Percentiles rank a stretch among this genome's conserved stretches.
Evolutionary conservation across 1,284 basidiomycete species (phyloP).

Genomic region (Cutaneotrichosporon daszewskae): DNA sequence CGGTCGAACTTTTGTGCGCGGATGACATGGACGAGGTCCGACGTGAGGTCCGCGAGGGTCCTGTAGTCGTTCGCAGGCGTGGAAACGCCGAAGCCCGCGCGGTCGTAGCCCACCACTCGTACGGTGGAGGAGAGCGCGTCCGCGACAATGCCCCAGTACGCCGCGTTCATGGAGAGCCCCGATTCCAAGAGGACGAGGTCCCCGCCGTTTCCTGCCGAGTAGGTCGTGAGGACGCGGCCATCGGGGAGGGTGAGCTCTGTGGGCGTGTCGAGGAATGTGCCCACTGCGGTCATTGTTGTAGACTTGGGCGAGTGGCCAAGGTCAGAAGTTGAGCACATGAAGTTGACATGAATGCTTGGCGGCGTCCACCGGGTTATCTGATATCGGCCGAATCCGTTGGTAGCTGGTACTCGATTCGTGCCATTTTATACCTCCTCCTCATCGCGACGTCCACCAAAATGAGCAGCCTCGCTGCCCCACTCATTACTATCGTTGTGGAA

Average conservation of each 20-base stretch:
- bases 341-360: no score
- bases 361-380: no score
- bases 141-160: constrained; percentile 4
- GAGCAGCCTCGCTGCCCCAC: no score
- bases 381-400: no score
- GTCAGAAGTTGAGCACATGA: no score
- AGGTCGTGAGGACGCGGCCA: constrained; percentile 2
- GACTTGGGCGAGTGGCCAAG: no score
- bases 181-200: constrained; percentile 7
- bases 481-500: no score
- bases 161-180: neutral
- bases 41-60: neutral
- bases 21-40: constrained; percentile 1
- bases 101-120: constrained; percentile 4
- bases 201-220: neutral
- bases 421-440: no score
- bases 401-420: no score
- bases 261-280: no score
- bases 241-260: neutral
- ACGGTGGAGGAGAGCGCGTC: constrained; percentile 2
- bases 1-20: neutral
- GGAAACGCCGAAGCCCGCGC: constrained; percentile 1
- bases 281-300: no score
- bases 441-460: no score
- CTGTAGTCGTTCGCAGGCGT: neutral